These are phyloP conservation scores for Mycena crocata DNA, from an alignment of 768 basidiomycete genomes.

Conservation along the genomic window DNA sequence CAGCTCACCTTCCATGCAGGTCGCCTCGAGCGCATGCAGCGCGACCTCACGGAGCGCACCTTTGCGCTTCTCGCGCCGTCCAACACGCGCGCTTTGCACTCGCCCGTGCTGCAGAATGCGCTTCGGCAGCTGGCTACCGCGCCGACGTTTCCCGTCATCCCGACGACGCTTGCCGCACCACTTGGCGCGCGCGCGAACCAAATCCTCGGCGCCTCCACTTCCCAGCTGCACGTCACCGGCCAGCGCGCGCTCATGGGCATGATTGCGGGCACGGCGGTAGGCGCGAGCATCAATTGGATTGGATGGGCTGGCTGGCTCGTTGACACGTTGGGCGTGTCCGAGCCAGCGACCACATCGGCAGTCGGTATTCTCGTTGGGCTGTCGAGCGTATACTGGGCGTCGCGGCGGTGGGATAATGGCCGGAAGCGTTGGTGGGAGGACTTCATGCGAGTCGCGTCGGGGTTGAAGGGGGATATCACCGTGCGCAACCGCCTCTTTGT, in stretches of 20 bases:
- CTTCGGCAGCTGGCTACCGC: conserved; percentile 64
- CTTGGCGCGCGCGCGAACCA: conserved; percentile 64
- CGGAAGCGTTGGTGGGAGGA: conserved; percentile 78
- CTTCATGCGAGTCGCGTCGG: conserved; percentile 38
- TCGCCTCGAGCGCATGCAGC: conserved; percentile 61
- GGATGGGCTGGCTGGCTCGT: conserved; percentile 67
- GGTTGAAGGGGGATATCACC: conserved; percentile 18
- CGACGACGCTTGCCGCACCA: conserved; percentile 61
- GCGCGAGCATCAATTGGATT: conserved; percentile 68
- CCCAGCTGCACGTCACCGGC: conserved; percentile 70
- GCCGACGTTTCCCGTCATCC: conserved; percentile 57
- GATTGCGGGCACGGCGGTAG: conserved; percentile 58
- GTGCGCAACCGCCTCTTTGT: conserved; percentile 12
- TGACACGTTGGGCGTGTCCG: conserved; percentile 56
- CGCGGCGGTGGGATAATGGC: conserved; percentile 76
- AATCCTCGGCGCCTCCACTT: conserved; percentile 65
- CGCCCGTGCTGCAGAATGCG: conserved; percentile 68
- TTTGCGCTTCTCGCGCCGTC: conserved; percentile 54
- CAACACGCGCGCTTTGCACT: conserved; percentile 53
- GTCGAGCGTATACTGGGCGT: conserved; percentile 68
- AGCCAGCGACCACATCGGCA: conserved; percentile 69
- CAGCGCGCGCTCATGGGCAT: conserved; percentile 67
- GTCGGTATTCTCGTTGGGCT: conserved; percentile 64
- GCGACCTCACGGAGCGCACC: conserved; percentile 53
- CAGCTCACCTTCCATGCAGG: conserved; percentile 78